These are phyloP conservation scores for Myxozyma kluyveri DNA, from an alignment of 805 yeast genomes.

Conservation along the genomic window DNA sequence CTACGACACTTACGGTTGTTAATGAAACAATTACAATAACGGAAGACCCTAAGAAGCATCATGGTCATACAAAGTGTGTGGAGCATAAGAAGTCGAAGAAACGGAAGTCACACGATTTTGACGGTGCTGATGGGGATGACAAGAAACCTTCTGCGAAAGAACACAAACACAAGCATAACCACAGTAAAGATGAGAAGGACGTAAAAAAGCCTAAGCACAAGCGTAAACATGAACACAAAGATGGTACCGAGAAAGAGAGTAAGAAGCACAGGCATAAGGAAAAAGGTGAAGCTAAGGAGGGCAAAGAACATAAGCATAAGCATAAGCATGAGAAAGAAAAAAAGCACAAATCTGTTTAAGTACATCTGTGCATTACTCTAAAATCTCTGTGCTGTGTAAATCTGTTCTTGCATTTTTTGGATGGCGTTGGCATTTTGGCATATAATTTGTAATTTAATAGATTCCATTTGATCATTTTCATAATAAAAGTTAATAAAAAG, in stretches of 20 bases:
- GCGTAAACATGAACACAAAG: constrained; percentile 32
- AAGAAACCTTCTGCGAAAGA: constrained; percentile 32
- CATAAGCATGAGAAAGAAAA: constrained; percentile 13
- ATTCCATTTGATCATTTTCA: too few species aligned
- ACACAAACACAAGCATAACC: background rate
- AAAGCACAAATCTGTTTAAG: constrained; percentile 32
- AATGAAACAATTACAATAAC: background rate
- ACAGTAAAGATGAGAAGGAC: background rate
- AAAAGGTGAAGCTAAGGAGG: constrained; percentile 28
- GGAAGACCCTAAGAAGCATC: background rate
- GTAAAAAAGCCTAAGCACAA: constrained; percentile 34
- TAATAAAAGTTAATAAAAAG: too few species aligned
- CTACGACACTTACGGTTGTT: constrained; percentile 1
- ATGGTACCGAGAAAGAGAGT: constrained; percentile 34
- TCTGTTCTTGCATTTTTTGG: too few species aligned
- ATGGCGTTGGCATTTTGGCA: too few species aligned
- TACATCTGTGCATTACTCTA: too few species aligned
- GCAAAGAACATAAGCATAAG: constrained; percentile 30
- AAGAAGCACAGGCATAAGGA: constrained; percentile 35
- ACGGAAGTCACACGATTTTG: constrained; percentile 6
- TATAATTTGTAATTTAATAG: too few species aligned
- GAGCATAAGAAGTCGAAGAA: background rate
- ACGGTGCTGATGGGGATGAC: constrained; percentile 35
- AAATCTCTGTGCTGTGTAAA: too few species aligned
- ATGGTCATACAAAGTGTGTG: too few species aligned